Conservation (phyloP, 208 protist genomes). For the Phytomonas sp. region DNA sequence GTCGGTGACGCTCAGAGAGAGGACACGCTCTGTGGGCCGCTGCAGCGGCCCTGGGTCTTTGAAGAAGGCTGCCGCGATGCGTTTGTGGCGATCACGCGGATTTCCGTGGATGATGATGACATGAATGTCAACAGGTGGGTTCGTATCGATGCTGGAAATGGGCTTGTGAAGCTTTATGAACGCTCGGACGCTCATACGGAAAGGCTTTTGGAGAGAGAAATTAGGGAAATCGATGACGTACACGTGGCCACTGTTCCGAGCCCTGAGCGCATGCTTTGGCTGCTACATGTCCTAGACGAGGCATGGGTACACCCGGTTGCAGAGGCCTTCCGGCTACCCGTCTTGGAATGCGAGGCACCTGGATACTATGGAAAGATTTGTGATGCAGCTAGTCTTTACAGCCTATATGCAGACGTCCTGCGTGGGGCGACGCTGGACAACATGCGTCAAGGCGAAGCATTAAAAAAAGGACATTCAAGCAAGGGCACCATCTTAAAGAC, state of each 20-base stretch:
- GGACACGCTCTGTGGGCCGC: background rate
- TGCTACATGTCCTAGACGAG: slow-evolving; percentile 45
- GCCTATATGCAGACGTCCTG: slow-evolving; percentile 53
- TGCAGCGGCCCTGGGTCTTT: background rate
- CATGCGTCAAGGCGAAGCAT: background rate
- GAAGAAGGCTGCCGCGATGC: background rate
- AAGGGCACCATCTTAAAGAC: background rate
- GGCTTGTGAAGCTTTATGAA: background rate
- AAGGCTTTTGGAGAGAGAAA: background rate
- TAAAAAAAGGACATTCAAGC: slow-evolving; percentile 2
- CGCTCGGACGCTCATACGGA: background rate
- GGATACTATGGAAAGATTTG: slow-evolving; percentile 52
- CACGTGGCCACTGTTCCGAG: slow-evolving; percentile 13
- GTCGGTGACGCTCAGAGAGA: background rate
- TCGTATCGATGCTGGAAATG: background rate
- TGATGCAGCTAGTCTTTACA: slow-evolving; percentile 38
- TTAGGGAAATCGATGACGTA: background rate
- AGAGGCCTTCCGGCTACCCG: slow-evolving; percentile 49
- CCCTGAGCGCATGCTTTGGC: slow-evolving; percentile 16
- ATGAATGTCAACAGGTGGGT: background rate
- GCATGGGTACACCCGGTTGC: slow-evolving; percentile 26
- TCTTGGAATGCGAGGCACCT: slow-evolving; percentile 63
- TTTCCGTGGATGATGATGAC: background rate
- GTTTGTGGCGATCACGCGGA: background rate
- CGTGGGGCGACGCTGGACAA: slow-evolving; percentile 13